Conservation (phyloP, 208 protist genomes). For the Novymonas esmeraldas region DNA sequence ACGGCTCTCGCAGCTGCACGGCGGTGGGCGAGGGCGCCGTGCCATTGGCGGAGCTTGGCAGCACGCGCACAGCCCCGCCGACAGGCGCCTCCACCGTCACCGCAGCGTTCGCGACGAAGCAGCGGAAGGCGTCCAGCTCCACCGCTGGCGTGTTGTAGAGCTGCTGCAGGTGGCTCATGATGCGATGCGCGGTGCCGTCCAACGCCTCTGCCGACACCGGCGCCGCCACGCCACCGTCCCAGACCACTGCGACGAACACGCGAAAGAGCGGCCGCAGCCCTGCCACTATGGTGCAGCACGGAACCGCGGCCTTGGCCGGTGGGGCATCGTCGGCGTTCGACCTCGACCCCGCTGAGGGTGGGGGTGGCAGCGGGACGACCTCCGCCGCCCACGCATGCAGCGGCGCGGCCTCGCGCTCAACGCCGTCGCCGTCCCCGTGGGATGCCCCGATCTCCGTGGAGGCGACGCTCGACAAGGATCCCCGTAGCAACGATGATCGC, state of each 20-base stretch:
- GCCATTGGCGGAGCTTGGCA: background rate
- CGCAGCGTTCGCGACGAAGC: slow-evolving; percentile 1
- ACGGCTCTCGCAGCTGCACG: slow-evolving; percentile 18
- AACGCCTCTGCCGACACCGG: background rate
- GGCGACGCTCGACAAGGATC: background rate
- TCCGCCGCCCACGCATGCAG: slow-evolving; percentile 28
- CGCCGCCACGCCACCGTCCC: background rate
- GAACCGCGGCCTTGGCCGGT: background rate
- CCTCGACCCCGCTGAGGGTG: background rate
- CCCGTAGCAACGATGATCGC: background rate
- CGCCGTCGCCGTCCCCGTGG: background rate
- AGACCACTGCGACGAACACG: slow-evolving; percentile 26
- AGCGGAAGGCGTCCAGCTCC: slow-evolving; percentile 14
- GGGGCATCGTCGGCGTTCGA: background rate
- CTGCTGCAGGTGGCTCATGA: background rate
- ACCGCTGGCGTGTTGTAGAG: slow-evolving; percentile 23
- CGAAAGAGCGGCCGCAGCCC: slow-evolving; percentile 12
- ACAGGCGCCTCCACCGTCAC: background rate
- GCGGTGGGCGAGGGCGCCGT: background rate
- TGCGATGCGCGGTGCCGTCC: background rate
- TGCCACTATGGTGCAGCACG: slow-evolving; percentile 7
- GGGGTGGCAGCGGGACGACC: slow-evolving; percentile 1
- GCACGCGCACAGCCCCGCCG: background rate
- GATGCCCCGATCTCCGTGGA: background rate
- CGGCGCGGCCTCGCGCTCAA: slow-evolving; percentile 2